Base-by-base conservation (phyloP, 31 red algal species). In the Endocladia muricata region DNA sequence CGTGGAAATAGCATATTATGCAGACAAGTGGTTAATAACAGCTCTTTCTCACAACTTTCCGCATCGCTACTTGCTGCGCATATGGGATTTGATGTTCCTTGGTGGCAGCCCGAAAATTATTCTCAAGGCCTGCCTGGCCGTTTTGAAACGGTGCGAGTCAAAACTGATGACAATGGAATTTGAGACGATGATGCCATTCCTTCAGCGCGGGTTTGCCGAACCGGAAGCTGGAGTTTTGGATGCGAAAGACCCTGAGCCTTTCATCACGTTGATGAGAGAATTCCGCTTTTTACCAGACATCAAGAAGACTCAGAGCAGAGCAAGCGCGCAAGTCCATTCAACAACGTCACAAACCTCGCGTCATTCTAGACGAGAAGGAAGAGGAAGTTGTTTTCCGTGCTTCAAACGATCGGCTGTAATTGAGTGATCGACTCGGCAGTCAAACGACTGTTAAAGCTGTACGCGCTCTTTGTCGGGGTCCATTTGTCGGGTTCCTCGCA, bases 11-110 rank as follows among this genome's bases (percentile, higher is more conserved):
- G 79, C 77, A 57, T 68, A 84, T 37, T 96, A 79, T 74, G 88
- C 82, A 4, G 87, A 90, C 56, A 88, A 86, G 41, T 95, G 92
- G 92, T 75, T 83, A 7, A 78, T 95, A n/a, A 95, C 92, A 6
- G 92, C 87, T 2, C 57, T 91, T 39, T 70, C 82, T 31, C 90
- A 95, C 68, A 91, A 95, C 78, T 95, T 95, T 81, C 92, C 92
- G 19, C 82, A 82, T 70, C 74, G 79, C 35, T 61, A 91, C 51
- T 68, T 87, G 54, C 69, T 88, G 59, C 86, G 88, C 55, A 56
- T 95, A 44, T 95, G 92, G 92, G 92, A 95, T 66, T 55, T 77
- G 28, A 90, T 95, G 92, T 74, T 95, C 43, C 63, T 86, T 37
- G 86, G 82, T 21, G 75, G 79, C 26, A 76, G 77, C 42, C 82